Percentiles rank a stretch among this genome's conserved stretches.
phyloP scores from a whole-genome alignment of 1,284 basidiomycete species.

The Singerocomus inundabilis region DNA sequence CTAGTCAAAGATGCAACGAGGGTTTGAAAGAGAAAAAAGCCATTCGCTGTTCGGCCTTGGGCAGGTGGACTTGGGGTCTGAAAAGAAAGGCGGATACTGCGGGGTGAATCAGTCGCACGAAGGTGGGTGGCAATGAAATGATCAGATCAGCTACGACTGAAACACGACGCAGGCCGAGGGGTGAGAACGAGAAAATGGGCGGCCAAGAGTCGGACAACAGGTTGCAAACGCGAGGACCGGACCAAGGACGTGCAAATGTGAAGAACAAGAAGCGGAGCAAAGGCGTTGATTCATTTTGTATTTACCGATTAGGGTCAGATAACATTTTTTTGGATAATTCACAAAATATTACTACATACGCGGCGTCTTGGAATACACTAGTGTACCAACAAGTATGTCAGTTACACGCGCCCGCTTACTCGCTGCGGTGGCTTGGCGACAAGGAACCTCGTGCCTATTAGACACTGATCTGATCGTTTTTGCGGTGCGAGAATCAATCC shows the following conservation, averaged over 20 bases:
- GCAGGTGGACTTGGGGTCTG: constrained; percentile 4
- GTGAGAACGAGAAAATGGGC: constrained; percentile 12
- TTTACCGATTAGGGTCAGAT: constrained; percentile 10
- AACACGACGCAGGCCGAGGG: background rate
- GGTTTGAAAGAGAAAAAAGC: constrained; percentile 13
- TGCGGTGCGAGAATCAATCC: no score
- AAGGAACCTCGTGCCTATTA: no score
- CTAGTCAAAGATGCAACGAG: constrained; percentile 17
- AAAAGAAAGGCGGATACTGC: constrained; percentile 10
- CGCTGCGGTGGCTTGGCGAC: no score
- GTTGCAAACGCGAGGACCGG: constrained; percentile 8
- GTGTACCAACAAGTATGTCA: no score
- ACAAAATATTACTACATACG: no score
- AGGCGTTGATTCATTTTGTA: constrained; percentile 1
- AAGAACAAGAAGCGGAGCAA: background rate
- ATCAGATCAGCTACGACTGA: constrained; percentile 2
- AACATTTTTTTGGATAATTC: background rate
- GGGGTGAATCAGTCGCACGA: constrained; percentile 8
- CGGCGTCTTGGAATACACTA: no score
- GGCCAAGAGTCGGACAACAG: constrained; percentile 8
- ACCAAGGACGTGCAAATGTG: constrained; percentile 2
- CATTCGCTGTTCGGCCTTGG: constrained; percentile 23
- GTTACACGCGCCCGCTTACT: no score
- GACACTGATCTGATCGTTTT: no score
- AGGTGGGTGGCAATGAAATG: background rate